Evolutionary conservation across 2,329 filamentous ascomycete genomes (phyloP).

Genomic region (Fusarium sororula): DNA sequence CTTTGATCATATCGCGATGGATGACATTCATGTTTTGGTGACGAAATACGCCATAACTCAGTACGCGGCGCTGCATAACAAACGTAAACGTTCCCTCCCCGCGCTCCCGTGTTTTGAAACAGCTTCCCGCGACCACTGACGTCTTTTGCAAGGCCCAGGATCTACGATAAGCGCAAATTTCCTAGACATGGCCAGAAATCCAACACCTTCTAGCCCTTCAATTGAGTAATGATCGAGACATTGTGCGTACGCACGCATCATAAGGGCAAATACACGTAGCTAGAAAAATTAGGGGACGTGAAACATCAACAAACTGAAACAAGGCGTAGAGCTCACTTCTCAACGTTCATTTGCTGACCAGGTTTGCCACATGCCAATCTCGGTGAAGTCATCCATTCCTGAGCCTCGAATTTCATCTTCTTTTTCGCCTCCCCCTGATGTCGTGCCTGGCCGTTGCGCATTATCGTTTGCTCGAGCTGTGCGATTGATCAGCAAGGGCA

Average conservation of each 20-base stretch:
- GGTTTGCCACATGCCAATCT: slow-evolving; percentile 39
- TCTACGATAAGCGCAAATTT: slow-evolving; percentile 21
- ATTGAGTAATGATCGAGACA: background rate
- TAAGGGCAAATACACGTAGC: slow-evolving; percentile 4
- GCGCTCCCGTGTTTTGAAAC: slow-evolving; percentile 30
- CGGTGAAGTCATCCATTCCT: slow-evolving; percentile 34
- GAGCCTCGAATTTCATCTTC: background rate
- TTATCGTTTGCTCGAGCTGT: background rate
- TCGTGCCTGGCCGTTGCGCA: background rate
- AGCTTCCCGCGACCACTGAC: slow-evolving; percentile 22
- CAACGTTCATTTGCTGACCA: slow-evolving; percentile 6
- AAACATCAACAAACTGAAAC: slow-evolving; percentile 29
- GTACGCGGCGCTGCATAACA: background rate
- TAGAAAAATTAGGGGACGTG: slow-evolving; percentile 16
- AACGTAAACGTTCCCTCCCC: background rate
- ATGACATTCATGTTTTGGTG: slow-evolving; percentile 6
- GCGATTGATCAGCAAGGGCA: background rate
- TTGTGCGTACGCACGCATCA: background rate
- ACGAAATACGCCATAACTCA: slow-evolving; percentile 1
- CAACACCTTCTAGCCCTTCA: background rate
- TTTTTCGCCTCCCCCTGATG: slow-evolving; percentile 34
- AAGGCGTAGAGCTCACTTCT: background rate
- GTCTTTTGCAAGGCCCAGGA: slow-evolving; percentile 18
- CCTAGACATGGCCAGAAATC: background rate
- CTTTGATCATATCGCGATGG: slow-evolving; percentile 1